phyloP scores from a whole-genome alignment of 495 filamentous ascomycete genomes.

The Sabuloglossum arenarium region DNA sequence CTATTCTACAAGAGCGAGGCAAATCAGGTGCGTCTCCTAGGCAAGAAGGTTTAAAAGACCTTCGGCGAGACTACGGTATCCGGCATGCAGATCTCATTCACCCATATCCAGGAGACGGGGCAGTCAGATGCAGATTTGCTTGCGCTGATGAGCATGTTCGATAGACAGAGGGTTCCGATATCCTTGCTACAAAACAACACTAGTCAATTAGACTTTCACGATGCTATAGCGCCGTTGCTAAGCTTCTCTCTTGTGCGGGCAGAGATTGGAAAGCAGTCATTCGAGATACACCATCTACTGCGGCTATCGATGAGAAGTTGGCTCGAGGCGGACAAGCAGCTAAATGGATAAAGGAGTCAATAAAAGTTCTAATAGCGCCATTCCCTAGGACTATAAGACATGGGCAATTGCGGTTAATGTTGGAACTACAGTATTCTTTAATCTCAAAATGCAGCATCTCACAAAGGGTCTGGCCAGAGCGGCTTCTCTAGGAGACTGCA shows the following conservation, averaged over 20 bases:
- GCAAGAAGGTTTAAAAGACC: not conserved
- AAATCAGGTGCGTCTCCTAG: not conserved
- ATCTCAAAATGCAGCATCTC: too few species aligned
- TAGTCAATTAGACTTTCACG: constrained; percentile 12
- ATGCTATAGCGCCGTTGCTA: constrained; percentile 19
- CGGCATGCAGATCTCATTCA: constrained; percentile 6
- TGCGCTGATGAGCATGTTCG: constrained; percentile 22
- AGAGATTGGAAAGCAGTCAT: constrained; percentile 9
- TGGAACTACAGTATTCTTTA: too few species aligned
- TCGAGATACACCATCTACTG: constrained; percentile 23
- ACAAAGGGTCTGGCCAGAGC: too few species aligned
- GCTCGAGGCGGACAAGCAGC: constrained; percentile 15
- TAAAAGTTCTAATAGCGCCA: constrained; percentile 13
- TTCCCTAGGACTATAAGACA: constrained; percentile 18
- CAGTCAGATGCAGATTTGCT: constrained; percentile 22
- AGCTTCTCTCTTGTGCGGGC: constrained; percentile 21
- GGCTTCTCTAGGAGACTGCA: too few species aligned
- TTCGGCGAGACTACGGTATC: not conserved
- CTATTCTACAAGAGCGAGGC: not conserved
- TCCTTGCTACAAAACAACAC: constrained; percentile 14
- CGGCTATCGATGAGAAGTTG: constrained; percentile 23
- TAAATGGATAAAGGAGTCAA: constrained; percentile 14
- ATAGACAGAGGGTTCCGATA: constrained; percentile 21
- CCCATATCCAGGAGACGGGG: constrained; percentile 19
- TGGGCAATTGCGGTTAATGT: too few species aligned